phyloP scores from a whole-genome alignment of 2,329 filamentous ascomycete species.

The Talaromyces islandicus region DNA sequence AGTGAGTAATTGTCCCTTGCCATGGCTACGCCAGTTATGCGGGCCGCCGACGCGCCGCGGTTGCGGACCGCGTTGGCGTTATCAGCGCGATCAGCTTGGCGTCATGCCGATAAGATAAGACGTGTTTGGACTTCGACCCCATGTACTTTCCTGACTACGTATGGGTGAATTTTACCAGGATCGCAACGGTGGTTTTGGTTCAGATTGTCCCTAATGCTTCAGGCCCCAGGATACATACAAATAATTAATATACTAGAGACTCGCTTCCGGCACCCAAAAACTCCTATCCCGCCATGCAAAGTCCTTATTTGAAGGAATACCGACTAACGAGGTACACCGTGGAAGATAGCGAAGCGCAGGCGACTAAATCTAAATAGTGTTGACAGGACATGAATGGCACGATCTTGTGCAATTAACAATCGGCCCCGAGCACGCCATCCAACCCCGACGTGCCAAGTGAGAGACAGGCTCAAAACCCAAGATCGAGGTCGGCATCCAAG shows the following conservation, averaged over 20 bases:
- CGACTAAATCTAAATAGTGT: background rate
- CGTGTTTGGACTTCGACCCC: background rate
- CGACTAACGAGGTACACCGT: background rate
- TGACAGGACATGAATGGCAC: background rate
- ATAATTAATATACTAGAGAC: background rate
- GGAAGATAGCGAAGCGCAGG: background rate
- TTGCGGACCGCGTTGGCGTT: slow-evolving; percentile 3
- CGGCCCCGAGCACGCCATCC: background rate
- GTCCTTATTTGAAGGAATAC: background rate
- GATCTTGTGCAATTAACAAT: background rate
- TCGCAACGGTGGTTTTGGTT: background rate
- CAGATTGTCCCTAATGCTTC: background rate
- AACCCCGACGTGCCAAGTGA: background rate
- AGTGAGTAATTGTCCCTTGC: background rate
- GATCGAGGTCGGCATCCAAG: slow-evolving; percentile 67
- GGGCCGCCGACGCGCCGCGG: slow-evolving; percentile 2
- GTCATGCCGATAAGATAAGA: background rate
- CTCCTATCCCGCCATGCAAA: background rate
- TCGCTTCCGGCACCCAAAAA: background rate
- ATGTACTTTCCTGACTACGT: no score
- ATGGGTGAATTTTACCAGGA: background rate
- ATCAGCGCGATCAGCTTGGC: slow-evolving; percentile 6
- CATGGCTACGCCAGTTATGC: slow-evolving; percentile 1
- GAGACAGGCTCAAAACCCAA: background rate
- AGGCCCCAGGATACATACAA: background rate